Evolutionary conservation across 169 alveolate species (phyloP).

Genomic region (Plasmodium adleri): DNA sequence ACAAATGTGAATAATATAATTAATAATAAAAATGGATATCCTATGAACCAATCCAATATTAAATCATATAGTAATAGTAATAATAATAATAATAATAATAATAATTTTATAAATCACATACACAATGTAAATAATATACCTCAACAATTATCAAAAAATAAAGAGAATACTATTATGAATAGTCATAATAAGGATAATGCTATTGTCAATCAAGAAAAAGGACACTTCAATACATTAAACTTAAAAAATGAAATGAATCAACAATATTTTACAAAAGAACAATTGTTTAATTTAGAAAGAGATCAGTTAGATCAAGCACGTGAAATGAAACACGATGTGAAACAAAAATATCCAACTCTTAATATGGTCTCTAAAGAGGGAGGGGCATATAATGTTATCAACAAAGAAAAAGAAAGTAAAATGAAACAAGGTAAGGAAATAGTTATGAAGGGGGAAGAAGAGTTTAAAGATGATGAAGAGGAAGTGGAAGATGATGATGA

Average conservation of each 20-base stretch:
- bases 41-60: neutral
- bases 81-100: neutral
- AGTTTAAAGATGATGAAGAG: conserved; percentile 12
- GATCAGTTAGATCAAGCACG: neutral
- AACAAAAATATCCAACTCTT: neutral
- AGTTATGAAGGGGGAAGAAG: neutral
- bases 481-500: conserved; percentile 13
- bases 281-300: conserved; percentile 24
- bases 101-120: too few relatives aligned
- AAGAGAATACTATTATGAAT: neutral
- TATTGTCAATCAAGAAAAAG: too few relatives aligned
- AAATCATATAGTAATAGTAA: neutral
- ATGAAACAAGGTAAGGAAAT: conserved; percentile 19
- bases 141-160: neutral
- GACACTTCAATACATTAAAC: too few relatives aligned
- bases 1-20: neutral
- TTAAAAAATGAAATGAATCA: too few relatives aligned
- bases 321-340: neutral
- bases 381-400: neutral
- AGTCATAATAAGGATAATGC: neutral
- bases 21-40: neutral
- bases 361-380: neutral
- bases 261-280: conserved; percentile 17
- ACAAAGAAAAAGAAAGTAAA: conserved; percentile 3
- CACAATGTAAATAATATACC: neutral